Base-by-base conservation (phyloP, 768 basidiomycete genomes). In the Coprinopsis sp. region DNA sequence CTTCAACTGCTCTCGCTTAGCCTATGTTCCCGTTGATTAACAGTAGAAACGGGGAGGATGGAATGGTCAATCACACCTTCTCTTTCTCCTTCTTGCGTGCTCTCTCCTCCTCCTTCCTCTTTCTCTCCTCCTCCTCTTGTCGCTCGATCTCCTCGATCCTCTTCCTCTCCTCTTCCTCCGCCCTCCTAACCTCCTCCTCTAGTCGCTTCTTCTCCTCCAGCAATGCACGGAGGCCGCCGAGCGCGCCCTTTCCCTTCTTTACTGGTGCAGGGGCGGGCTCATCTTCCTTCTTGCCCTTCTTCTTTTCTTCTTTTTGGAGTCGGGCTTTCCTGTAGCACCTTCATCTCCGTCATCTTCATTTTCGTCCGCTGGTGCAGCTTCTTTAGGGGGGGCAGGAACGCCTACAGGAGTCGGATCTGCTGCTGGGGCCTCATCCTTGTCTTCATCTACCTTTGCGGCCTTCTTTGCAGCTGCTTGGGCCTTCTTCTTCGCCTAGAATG, bases 131-230 rank as follows among this genome's bases (percentile, higher is more conserved):
- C 52, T 77, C 89, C 3, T 76, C 77, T 28, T 60, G 69, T 47
- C 83, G 71, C 59, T 95, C 92, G 64, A 97, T 94, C 63, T 96
- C 94, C 65, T 95, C 92, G 33, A 91, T 85, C 49, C 84, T 73
- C 60, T 64, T 75, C 53, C 78, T 71, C 64, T 92, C 84, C 64
- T 95, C 92, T 58, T 92, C 91, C 47, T 79, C 82, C 34, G 59
- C 66, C 33, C 68, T 71, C 51, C 70, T 76, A 2, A 81, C 86
- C 66, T 94, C 93, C 60, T 96, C 94, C 63, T 94, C 91, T 14
- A 90, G 37, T 16, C 84, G 73, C 64, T 86, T 89, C 76, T 91
- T 90, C 68, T 90, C 89, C 59, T 94, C 93, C 85, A 97, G 85
- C 64, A 93, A 69, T 23, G 91, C 91, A 66, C 80, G 89, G 64